Conservation (phyloP, 1,284 basidiomycete genomes). For the Phenoliferia sp. region DNA sequence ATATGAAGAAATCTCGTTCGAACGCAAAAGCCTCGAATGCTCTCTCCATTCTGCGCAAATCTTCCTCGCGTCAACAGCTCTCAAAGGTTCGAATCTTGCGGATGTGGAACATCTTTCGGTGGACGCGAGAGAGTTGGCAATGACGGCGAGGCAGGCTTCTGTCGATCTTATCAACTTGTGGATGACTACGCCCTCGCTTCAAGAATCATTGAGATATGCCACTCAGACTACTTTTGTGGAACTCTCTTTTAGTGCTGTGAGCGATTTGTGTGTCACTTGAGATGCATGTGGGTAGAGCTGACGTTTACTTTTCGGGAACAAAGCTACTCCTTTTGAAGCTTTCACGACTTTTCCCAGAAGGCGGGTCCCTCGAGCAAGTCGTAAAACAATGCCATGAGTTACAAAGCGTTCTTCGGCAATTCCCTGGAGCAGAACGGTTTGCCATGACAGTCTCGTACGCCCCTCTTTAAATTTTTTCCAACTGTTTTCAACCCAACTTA, state of each 20-base stretch:
- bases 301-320: not conserved
- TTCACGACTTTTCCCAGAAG: conserved; percentile 9
- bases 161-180: not conserved
- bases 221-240: conserved; percentile 3
- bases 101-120: conserved; percentile 2
- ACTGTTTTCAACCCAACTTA: not conserved
- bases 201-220: not conserved
- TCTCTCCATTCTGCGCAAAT: conserved; percentile 2
- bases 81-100: conserved; percentile 6
- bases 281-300: not conserved
- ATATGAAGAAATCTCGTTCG: not conserved
- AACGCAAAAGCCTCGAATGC: conserved; percentile 8
- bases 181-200: not conserved
- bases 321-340: conserved; percentile 14
- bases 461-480: not conserved
- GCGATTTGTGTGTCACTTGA: not conserved
- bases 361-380: conserved; percentile 2
- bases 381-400: conserved; percentile 2
- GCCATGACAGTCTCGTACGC: conserved; percentile 5
- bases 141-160: conserved; percentile 5
- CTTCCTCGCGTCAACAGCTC: conserved; percentile 4
- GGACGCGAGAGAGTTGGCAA: conserved; percentile 10
- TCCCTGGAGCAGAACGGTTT: conserved; percentile 12
- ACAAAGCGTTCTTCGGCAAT: conserved; percentile 1
- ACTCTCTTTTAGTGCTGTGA: conserved; percentile 8